These are phyloP conservation scores for Chaetomium sp. DNA, from an alignment of 2,329 filamentous ascomycete genomes.

Conservation along the genomic window DNA sequence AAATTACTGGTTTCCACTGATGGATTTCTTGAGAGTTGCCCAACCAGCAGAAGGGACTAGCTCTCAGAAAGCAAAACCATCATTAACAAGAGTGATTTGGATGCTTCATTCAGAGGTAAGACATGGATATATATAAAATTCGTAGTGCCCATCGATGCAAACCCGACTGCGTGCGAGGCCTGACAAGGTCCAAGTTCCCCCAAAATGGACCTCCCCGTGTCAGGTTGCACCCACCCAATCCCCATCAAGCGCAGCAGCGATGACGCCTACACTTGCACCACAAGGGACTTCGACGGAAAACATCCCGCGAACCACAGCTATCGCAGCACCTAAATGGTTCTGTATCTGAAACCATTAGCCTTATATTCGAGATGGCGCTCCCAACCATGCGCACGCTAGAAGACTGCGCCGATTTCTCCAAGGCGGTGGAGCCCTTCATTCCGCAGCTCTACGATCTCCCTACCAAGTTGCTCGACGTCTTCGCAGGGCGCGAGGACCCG, in stretches of 20 bases:
- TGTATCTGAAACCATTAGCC: background rate
- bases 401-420: conserved; percentile 75
- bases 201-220: no score
- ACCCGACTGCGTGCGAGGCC: no score
- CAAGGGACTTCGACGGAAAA: background rate
- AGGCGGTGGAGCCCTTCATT: conserved; percentile 74
- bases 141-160: no score
- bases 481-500: conserved; percentile 63
- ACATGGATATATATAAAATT: no score
- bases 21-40: no score
- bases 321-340: background rate
- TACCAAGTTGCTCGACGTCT: conserved; percentile 60
- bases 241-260: no score
- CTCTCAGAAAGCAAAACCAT: no score
- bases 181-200: no score
- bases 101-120: no score
- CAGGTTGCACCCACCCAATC: no score
- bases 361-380: conserved; percentile 59
- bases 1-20: background rate
- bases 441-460: conserved; percentile 72
- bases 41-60: no score
- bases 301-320: background rate
- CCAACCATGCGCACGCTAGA: conserved; percentile 69
- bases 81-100: no score
- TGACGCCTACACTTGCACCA: conserved; percentile 5